Evolutionary conservation across 2,329 filamentous ascomycete genomes (phyloP), one percentile per base, ranked within the genome.

Genomic region (Thelonectria olida): DNA sequence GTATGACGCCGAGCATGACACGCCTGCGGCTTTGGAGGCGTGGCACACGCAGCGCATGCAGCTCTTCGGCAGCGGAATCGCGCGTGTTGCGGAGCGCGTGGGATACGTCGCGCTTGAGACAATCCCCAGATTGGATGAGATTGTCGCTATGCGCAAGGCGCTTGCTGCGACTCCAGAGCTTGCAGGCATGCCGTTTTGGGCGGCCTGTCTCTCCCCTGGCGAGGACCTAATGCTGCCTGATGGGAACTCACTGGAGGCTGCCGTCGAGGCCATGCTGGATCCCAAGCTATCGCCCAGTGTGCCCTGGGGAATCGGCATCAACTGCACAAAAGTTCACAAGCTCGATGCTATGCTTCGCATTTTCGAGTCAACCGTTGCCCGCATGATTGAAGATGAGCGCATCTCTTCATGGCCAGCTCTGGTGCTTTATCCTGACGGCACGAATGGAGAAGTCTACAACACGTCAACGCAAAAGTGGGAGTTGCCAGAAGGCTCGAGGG

Each of bases 341-440:
- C 78, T 92, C 27, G 82, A 84, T 2, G 70, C 75, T 0, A 75
- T 90, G 15, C 75, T 92, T 17, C 75, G 74, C 17, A 78, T 83
- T 49, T 89, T 85, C 51, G 86, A 90, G 67, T 78, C 75, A 4
- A 81, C 78, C 8, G 72, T 88, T 15, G 59, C 63, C 9, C 64
- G 59, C n/a, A 53, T 86, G 65, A 57, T 81, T 2, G 52, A 69
- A 4, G 65, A 73, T 4, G 76, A 78, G 0, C 67, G 74, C 13
- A 53, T 81, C 2, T 19, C 62, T 0, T 68, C 72, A 6, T 82
- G 80, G 78, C 88, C 88, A 1, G 80, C 79, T 19, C 73, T 91
- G 54, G 84, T 91, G 5, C 67, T 91, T 17, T 91, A 91, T 72
- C 89, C 89, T 0, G 89, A 92, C 72, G 89, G 89, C 0, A 90